Conservation (phyloP, 2,329 filamentous ascomycete species). For the Purpureocillium lavendulum region DNA sequence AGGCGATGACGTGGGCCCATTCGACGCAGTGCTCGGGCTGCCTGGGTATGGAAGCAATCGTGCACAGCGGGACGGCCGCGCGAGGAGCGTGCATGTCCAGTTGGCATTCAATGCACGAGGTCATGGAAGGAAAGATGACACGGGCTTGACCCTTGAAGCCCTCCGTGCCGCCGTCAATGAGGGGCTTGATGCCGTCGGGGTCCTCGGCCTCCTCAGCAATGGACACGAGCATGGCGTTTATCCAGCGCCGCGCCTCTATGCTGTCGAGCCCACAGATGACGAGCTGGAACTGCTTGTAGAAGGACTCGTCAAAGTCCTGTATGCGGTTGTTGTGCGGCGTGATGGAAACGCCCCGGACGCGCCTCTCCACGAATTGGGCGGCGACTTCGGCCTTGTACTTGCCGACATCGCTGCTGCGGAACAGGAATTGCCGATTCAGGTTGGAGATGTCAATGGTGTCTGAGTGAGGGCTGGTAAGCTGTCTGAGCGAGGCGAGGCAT, state of each 20-base stretch:
- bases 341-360: constrained; percentile 86
- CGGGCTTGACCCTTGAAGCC: constrained; percentile 96
- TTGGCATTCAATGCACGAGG: constrained; percentile 96
- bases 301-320: constrained; percentile 91
- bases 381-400: constrained; percentile 91
- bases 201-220: constrained; percentile 75
- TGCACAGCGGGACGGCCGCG: constrained; percentile 93
- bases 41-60: constrained; percentile 88
- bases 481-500: neutral
- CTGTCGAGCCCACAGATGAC: constrained; percentile 93
- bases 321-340: constrained; percentile 92
- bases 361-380: constrained; percentile 79
- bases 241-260: constrained; percentile 97
- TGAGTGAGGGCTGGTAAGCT: constrained; percentile 19
- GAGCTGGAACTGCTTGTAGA: constrained; percentile 95
- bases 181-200: constrained; percentile 78
- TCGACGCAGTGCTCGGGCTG: constrained; percentile 98
- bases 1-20: constrained; percentile 97
- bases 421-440: constrained; percentile 94
- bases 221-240: constrained; percentile 85
- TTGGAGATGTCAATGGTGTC: constrained; percentile 99
- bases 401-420: constrained; percentile 84
- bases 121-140: constrained; percentile 85
- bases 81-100: constrained; percentile 98
- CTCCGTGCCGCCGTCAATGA: constrained; percentile 95